Base-by-base conservation (phyloP, 306 rosid species). In the Casuarina cunninghamiana region DNA sequence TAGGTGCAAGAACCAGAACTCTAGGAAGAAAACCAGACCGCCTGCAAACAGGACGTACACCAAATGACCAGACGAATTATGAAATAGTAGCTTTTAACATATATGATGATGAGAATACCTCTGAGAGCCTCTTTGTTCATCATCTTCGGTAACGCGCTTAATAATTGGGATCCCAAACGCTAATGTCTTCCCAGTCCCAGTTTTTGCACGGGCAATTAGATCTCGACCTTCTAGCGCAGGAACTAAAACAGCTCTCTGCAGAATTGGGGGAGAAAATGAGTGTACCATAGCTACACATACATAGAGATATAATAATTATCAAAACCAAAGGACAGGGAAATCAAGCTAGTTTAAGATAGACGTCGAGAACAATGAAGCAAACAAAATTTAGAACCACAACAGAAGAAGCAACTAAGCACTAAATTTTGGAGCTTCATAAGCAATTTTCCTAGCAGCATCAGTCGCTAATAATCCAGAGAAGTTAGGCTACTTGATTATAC, bases 171-270 rank as follows among this genome's bases (percentile, higher is more conserved):
- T 95, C 65, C 97, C 99, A 44, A 95, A 95, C 21, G 99, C 99
- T 32, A 95, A 48, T 10, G 99, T 95, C 84, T 95, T 95, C 75
- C 99, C 99, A 2, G 99, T 95, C 62, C 99, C 98, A 6, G 99
- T 95, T 89, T 93, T 95, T 0, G 97, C 99, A 41, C 99, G 97
- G 42, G 98, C 99, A 83, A 95, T 95, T 80, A 95, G 73, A 81
- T 95, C 99, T 72, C 91, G 87, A n/a, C 98, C 97, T 85, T 93
- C 91, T 4, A 95, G 81, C 1, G 99, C 97, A 48, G 98, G 99
- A 16, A 93, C 81, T 51, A 95, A 82, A 61, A 95, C 99, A 43
- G 99, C 98, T 86, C 99, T 93, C 99, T 95, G 77, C 13, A 83
- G 73, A 11, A 74, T 62, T 70, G 1, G 37, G 77, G 35, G 11